Base-by-base conservation (phyloP, 225 moss, liverwort and hornwort genomes). In the Climacium dendroides region DNA sequence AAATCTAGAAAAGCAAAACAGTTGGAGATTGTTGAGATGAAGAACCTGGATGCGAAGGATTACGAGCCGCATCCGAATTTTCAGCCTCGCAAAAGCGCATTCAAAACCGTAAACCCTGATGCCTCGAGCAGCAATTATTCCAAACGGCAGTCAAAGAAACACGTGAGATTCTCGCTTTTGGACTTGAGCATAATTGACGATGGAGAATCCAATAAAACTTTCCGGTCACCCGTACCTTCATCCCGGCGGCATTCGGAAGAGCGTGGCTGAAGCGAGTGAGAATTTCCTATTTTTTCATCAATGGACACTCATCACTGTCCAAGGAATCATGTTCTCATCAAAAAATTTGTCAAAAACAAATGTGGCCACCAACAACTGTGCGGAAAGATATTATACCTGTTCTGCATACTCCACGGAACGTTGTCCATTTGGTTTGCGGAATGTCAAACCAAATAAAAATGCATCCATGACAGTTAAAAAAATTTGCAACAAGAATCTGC, bases 61-160 rank as follows among this genome's bases (percentile, higher is more conserved):
- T 80, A 86, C 80, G 85, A 82, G 55, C 64, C 70, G 9, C 30
- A 28, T 52, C 65, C 59, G 11, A 60, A 77, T 26, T 45, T 78
- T 8, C 88, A 85, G 78, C 90, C 92, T 74, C 77, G 65, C 63
- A 92, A 85, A 60, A 92, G 92, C 28, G 92, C 92, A 72, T 90
- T 87, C 76, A 90, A 89, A 81, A 86, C 62, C 66, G 43, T 64
- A 41, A 89, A 62, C 55, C 13, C 70, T 17, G 73, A 82, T 12
- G 52, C 83, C 24, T 81, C 83, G 14, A 69, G 80, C 29, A 79
- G 48, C 83, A 67, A 6, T 43, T 30, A 5, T 24, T 74, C 69
- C 19, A 69, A 45, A 61, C n/a, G 55, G 35, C 48, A 7, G 5
- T 62, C 72, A 13, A 90, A 87, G 84, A 92, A 92, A 78, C 92